Conservation (phyloP, 768 basidiomycete species). For the Fomitopsis serialis region DNA sequence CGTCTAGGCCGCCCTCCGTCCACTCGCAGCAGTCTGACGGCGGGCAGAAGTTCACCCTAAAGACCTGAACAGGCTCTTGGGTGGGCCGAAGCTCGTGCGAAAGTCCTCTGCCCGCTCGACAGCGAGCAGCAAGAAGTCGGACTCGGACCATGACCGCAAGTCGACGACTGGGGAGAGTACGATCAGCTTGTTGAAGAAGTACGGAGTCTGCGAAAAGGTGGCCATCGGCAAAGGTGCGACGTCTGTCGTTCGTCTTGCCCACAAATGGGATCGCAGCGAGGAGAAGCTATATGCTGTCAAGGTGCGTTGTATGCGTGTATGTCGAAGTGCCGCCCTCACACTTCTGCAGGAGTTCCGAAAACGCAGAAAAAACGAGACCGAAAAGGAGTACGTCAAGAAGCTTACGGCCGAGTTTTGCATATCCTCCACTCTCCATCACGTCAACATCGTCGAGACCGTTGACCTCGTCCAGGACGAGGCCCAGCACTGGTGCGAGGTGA, state of each 20-base stretch:
- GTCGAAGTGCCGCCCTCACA: not conserved
- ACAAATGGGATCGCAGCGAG: conserved; percentile 96
- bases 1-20: conserved; percentile 22
- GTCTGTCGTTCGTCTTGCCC: conserved; percentile 90
- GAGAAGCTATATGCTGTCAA: conserved; percentile 99
- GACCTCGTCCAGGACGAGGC: conserved; percentile 98
- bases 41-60: conserved; percentile 80
- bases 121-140: conserved; percentile 57
- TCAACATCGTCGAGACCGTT: conserved; percentile 96
- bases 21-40: conserved; percentile 39
- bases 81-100: conserved; percentile 70
- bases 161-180: conserved; percentile 48
- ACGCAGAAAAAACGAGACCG: conserved; percentile 94
- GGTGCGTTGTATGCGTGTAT: conserved; percentile 38
- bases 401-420: conserved; percentile 99
- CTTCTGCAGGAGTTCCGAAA: conserved; percentile 87
- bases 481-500: conserved; percentile 98
- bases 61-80: conserved; percentile 55
- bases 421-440: conserved; percentile 89
- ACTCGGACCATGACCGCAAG: conserved; percentile 49
- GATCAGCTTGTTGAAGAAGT: conserved; percentile 74
- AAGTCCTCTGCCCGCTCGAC: conserved; percentile 69
- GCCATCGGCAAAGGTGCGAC: conserved; percentile 99
- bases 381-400: conserved; percentile 99
- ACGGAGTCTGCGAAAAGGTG: conserved; percentile 93